A percentile compares a stretch with the other conserved stretches of the same genome.
Evolutionary conservation across 129 eudicot genomes (phyloP).

Genomic region (Solidago caesia): DNA sequence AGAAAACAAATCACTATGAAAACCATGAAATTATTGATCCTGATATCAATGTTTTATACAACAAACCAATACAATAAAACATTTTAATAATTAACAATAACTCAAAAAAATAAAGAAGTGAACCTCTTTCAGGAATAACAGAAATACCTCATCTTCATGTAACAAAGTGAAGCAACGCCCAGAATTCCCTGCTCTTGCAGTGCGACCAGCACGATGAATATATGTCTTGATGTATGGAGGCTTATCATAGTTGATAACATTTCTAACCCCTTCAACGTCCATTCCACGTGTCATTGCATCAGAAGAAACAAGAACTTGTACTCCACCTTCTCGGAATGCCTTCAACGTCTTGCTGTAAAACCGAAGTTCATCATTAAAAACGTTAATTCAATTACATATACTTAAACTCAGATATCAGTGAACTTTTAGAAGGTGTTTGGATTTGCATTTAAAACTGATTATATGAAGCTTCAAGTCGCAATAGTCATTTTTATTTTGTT

Average conservation of each 20-base stretch:
- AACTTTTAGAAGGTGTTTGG: too few species aligned
- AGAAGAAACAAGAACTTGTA: constrained; percentile 73
- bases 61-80: not conserved
- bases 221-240: constrained; percentile 77
- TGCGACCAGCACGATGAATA: constrained; percentile 95
- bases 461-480: too few species aligned
- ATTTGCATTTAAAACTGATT: too few species aligned
- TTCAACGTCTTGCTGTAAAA: constrained; percentile 65
- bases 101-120: not conserved
- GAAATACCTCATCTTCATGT: constrained; percentile 62
- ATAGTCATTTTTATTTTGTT: too few species aligned
- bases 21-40: not conserved
- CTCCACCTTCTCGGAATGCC: constrained; percentile 67
- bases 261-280: constrained; percentile 87
- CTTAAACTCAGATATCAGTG: not conserved
- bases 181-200: constrained; percentile 85
- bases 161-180: constrained; percentile 84
- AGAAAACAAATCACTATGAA: not conserved
- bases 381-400: not conserved
- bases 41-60: not conserved
- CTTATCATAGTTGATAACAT: constrained; percentile 80
- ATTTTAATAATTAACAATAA: not conserved
- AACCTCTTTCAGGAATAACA: constrained; percentile 8
- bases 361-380: constrained; percentile 13
- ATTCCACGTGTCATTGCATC: constrained; percentile 95